Evolutionary conservation across 768 basidiomycete species (phyloP).

Genomic region (Leccinum longicurvipes): DNA sequence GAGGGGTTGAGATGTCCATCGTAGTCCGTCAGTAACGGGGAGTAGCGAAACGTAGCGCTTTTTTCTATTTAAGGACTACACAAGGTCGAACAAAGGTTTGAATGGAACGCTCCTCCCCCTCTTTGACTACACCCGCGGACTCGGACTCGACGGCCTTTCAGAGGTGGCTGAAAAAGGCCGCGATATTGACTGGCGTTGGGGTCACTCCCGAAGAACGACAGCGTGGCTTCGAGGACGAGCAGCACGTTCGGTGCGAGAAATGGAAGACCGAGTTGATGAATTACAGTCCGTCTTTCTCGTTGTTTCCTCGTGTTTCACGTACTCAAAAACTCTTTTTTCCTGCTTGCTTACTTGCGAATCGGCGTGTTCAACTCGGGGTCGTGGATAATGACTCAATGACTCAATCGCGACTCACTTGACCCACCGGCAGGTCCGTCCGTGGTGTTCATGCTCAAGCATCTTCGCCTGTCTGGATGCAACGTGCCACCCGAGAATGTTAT

Average conservation of each 20-base stretch:
- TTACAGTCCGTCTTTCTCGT: conserved; percentile 51
- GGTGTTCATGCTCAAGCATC: conserved; percentile 89
- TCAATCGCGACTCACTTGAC: not conserved
- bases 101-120: conserved; percentile 32
- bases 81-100: not conserved
- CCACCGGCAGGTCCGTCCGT: conserved; percentile 67
- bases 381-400: not conserved
- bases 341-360: conserved; percentile 5
- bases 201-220: conserved; percentile 42
- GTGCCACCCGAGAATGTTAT: conserved; percentile 71
- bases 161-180: conserved; percentile 49
- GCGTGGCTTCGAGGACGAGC: conserved; percentile 33
- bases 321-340: not conserved
- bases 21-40: not conserved
- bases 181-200: conserved; percentile 50
- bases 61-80: conserved; percentile 9
- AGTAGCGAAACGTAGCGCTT: not conserved
- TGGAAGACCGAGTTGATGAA: conserved; percentile 66
- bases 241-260: conserved; percentile 57
- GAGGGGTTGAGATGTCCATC: conserved; percentile 35
- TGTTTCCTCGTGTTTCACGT: conserved; percentile 5
- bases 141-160: conserved; percentile 37
- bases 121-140: conserved; percentile 20
- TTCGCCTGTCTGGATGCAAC: conserved; percentile 69
- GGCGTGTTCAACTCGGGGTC: conserved; percentile 4